These are phyloP conservation scores for Diplotaxis tenuifolia DNA, from an alignment of 345 rosid species.

Conservation along the genomic window DNA sequence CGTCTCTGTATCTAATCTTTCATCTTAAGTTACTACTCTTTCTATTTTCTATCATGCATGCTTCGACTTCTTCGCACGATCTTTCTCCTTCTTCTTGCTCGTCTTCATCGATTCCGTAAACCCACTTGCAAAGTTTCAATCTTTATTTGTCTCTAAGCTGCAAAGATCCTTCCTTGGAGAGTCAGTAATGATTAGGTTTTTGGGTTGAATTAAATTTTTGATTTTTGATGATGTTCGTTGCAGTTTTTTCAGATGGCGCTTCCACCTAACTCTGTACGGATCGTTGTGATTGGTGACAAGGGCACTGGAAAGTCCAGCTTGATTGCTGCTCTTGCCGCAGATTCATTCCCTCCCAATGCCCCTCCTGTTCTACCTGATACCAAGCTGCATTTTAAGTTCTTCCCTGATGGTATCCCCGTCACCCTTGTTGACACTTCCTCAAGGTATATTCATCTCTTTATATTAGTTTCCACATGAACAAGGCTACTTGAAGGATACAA, in stretches of 20 bases:
- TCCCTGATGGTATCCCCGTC: constrained; percentile 80
- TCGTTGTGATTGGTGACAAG: constrained; percentile 86
- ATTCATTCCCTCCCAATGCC: constrained; percentile 57
- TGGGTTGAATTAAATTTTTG: neutral
- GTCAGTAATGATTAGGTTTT: neutral
- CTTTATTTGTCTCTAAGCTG: neutral
- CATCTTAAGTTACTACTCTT: too few relatives aligned
- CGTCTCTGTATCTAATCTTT: neutral
- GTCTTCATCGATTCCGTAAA: neutral
- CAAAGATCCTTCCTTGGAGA: neutral
- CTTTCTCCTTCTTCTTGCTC: constrained; percentile 5
- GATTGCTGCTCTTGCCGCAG: constrained; percentile 78
- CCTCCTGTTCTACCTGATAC: constrained; percentile 84
- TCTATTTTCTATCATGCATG: neutral
- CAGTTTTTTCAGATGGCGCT: constrained; percentile 52
- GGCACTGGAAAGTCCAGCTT: constrained; percentile 95
- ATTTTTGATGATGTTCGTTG: neutral
- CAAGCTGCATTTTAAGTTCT: constrained; percentile 65
- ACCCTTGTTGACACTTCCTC: constrained; percentile 90
- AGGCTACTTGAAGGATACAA: neutral
- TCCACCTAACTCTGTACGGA: constrained; percentile 62
- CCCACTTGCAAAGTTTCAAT: neutral
- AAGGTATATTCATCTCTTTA: constrained; percentile 45
- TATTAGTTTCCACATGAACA: neutral
- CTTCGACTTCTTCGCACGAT: constrained; percentile 4